Evolutionary conservation across 768 basidiomycete species (phyloP).

Genomic region (Cubamyces lactineus): DNA sequence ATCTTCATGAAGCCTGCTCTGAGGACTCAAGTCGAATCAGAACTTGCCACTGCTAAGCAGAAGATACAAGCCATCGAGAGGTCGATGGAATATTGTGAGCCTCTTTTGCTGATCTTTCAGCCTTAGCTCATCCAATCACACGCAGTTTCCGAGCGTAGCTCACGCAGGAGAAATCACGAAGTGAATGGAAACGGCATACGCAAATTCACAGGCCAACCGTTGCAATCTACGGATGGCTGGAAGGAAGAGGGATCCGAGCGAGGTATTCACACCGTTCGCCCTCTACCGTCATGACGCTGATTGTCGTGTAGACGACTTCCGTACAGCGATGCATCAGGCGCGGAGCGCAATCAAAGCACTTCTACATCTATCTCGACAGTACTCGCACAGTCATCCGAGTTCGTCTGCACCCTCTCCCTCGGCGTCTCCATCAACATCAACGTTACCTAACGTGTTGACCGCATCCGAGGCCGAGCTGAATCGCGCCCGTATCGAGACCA

Average conservation of each 20-base stretch:
- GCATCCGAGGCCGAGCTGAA: slow-evolving; percentile 44
- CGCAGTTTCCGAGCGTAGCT: slow-evolving; percentile 24
- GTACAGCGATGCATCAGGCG: slow-evolving; percentile 70
- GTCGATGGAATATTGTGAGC: slow-evolving; percentile 60
- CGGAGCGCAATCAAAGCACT: slow-evolving; percentile 60
- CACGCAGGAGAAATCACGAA: slow-evolving; percentile 24
- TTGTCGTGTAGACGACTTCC: slow-evolving; percentile 63
- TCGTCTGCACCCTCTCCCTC: slow-evolving; percentile 40
- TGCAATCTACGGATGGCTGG: slow-evolving; percentile 12
- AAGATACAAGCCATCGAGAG: slow-evolving; percentile 69
- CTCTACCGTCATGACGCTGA: background rate
- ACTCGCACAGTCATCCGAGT: slow-evolving; percentile 33
- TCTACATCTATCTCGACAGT: slow-evolving; percentile 42
- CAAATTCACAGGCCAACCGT: slow-evolving; percentile 25
- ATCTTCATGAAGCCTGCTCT: slow-evolving; percentile 54
- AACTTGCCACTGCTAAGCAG: slow-evolving; percentile 72
- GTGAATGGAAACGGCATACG: slow-evolving; percentile 18
- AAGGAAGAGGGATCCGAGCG: slow-evolving; percentile 30
- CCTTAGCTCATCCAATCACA: background rate
- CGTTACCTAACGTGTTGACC: slow-evolving; percentile 20
- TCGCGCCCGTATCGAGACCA: slow-evolving; percentile 60
- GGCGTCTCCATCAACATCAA: slow-evolving; percentile 39
- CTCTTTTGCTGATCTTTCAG: background rate
- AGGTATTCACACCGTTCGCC: slow-evolving; percentile 16
- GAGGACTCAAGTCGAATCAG: slow-evolving; percentile 71